Conservation (phyloP, 331 rosid species). For the Saraca asoca region DNA sequence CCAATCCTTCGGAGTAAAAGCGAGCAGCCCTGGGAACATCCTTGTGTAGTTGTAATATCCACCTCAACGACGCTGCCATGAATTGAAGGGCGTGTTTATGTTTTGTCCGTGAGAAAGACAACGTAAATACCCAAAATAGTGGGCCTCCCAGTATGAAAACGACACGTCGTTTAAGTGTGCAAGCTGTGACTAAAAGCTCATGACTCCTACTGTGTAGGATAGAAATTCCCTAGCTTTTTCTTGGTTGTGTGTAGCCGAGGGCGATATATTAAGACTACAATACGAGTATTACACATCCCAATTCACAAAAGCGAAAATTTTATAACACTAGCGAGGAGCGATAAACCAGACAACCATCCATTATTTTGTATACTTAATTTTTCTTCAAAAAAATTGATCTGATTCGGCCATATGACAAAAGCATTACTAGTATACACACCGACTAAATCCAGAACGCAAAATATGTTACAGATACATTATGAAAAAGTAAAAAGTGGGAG, state of each 20-base stretch:
- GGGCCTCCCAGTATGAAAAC: too few species aligned
- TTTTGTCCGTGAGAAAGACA: not conserved
- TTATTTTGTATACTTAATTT: slow-evolving; percentile 30
- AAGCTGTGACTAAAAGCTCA: too few species aligned
- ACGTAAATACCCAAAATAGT: too few species aligned
- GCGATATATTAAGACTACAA: too few species aligned
- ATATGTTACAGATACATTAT: slow-evolving; percentile 37
- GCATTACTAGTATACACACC: slow-evolving; percentile 44
- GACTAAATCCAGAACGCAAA: slow-evolving; percentile 36
- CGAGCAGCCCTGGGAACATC: slow-evolving; percentile 81
- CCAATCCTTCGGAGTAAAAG: slow-evolving; percentile 73
- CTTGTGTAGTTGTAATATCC: slow-evolving; percentile 69
- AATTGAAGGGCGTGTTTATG: too few species aligned
- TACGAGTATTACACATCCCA: too few species aligned
- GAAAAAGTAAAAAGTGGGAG: slow-evolving; percentile 34
- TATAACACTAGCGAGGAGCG: not conserved
- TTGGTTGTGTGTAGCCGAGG: too few species aligned
- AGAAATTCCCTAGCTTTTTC: too few species aligned
- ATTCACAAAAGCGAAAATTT: too few species aligned
- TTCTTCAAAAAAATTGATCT: slow-evolving; percentile 20
- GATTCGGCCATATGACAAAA: slow-evolving; percentile 23
- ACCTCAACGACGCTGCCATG: slow-evolving; percentile 66
- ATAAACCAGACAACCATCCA: not conserved
- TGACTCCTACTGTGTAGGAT: too few species aligned
- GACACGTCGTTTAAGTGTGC: too few species aligned